A percentile compares a stretch with the other conserved stretches of the same genome.
phyloP scores from a whole-genome alignment of 108 stramenopile species.

The Schizochytrium sp. region DNA sequence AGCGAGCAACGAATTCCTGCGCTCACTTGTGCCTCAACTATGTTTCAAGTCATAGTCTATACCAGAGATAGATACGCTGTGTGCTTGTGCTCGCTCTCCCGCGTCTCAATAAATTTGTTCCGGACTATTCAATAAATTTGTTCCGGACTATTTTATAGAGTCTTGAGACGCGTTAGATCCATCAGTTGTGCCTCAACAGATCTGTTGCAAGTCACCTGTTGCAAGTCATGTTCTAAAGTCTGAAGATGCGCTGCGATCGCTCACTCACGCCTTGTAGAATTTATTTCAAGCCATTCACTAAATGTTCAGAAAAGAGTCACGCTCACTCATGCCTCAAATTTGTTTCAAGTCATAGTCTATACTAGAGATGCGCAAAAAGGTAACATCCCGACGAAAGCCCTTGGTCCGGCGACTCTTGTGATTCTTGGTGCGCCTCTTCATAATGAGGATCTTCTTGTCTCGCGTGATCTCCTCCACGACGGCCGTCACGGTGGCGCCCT shows the following conservation, averaged over 20 bases:
- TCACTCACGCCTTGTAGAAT: too few relatives aligned
- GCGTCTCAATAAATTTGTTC: too few relatives aligned
- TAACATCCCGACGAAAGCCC: background rate
- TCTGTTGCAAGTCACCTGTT: too few relatives aligned
- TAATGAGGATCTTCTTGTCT: background rate
- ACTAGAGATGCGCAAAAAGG: background rate
- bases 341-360: constrained; percentile 7
- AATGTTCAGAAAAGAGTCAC: too few relatives aligned
- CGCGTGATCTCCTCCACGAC: background rate
- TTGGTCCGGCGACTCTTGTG: background rate
- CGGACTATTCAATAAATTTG: too few relatives aligned
- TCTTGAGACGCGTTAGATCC: too few relatives aligned
- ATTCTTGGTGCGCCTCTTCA: background rate
- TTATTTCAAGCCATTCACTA: too few relatives aligned
- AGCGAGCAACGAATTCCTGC: background rate
- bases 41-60: background rate
- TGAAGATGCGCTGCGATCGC: too few relatives aligned
- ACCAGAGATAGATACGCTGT: background rate
- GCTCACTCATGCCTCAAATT: background rate
- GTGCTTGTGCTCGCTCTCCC: too few relatives aligned
- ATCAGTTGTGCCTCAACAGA: too few relatives aligned
- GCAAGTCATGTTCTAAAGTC: too few relatives aligned
- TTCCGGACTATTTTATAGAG: too few relatives aligned
- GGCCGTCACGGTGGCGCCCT: background rate
- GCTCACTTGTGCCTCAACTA: background rate